phyloP scores from a whole-genome alignment of 148 eudicot genomes.

The Vaccinium darrowii region DNA sequence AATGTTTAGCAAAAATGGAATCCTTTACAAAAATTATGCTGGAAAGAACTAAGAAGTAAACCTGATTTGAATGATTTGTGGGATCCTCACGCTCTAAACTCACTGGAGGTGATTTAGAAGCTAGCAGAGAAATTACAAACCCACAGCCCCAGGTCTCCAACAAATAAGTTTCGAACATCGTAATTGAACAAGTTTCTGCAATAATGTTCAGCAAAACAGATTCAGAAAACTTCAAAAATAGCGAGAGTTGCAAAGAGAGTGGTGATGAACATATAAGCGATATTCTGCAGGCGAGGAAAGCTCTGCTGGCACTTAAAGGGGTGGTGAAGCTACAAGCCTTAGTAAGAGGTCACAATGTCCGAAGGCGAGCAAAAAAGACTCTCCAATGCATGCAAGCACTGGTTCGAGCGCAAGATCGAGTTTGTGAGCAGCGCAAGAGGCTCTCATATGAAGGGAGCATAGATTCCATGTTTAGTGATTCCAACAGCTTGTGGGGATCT shows the following conservation, averaged over 20 bases:
- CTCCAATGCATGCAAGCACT: conserved; percentile 76
- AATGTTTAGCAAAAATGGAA: no score
- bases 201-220: not conserved
- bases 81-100: not conserved
- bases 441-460: conserved; percentile 48
- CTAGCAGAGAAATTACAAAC: not conserved
- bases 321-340: conserved; percentile 85
- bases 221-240: not conserved
- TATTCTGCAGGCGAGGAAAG: conserved; percentile 69
- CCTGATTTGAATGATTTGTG: not conserved
- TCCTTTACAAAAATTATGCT: not conserved
- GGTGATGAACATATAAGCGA: not conserved
- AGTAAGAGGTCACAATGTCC: conserved; percentile 79
- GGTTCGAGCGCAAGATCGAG: conserved; percentile 61
- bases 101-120: not conserved
- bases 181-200: not conserved
- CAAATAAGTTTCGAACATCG: not conserved
- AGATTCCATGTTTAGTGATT: conserved; percentile 25
- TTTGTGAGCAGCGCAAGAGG: conserved; percentile 65
- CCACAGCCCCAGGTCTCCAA: not conserved
- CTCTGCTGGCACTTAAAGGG: conserved; percentile 76
- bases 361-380: conserved; percentile 67
- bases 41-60: not conserved
- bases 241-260: not conserved
- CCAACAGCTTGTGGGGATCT: conserved; percentile 20